phyloP scores from a whole-genome alignment of 768 basidiomycete genomes.

The Lanmaoa pseudosensibilis region DNA sequence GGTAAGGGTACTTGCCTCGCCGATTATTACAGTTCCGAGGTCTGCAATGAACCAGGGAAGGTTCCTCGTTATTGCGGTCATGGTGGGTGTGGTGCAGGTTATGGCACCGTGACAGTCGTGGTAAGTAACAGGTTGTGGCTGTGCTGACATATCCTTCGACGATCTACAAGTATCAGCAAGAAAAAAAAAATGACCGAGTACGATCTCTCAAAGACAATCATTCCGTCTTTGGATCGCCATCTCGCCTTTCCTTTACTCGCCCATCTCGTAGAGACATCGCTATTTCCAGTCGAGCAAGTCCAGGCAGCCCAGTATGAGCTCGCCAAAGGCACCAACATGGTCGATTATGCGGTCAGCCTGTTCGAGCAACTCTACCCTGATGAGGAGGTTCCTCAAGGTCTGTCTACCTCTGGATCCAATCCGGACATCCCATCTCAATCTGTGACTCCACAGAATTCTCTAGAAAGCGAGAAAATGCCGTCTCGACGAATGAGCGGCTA shows the following conservation, averaged over 20 bases:
- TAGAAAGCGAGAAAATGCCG: slow-evolving; percentile 75
- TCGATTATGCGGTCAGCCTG: slow-evolving; percentile 84
- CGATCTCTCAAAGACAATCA: slow-evolving; percentile 88
- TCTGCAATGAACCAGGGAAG: slow-evolving; percentile 85
- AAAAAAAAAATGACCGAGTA: slow-evolving; percentile 71
- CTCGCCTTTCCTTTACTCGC: slow-evolving; percentile 90
- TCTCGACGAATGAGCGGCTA: slow-evolving; percentile 80
- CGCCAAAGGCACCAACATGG: slow-evolving; percentile 97
- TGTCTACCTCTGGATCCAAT: slow-evolving; percentile 14
- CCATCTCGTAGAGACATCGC: slow-evolving; percentile 73
- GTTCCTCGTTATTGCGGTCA: slow-evolving; percentile 78
- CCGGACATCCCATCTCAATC: neutral
- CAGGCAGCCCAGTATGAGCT: slow-evolving; percentile 95
- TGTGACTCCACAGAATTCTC: slow-evolving; percentile 64
- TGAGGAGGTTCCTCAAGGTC: slow-evolving; percentile 67
- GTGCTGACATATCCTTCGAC: slow-evolving; percentile 14
- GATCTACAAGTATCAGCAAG: neutral
- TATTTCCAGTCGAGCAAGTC: slow-evolving; percentile 80
- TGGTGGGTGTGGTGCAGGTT: slow-evolving; percentile 34
- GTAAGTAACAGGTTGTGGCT: slow-evolving; percentile 18
- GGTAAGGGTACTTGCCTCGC: slow-evolving; percentile 51
- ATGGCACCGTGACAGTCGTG: slow-evolving; percentile 5
- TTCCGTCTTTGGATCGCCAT: slow-evolving; percentile 93
- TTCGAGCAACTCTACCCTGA: slow-evolving; percentile 79
- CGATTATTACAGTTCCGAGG: slow-evolving; percentile 78